Conservation (phyloP, 2,329 filamentous ascomycete genomes). For the Pestalotiopsis sp. region DNA sequence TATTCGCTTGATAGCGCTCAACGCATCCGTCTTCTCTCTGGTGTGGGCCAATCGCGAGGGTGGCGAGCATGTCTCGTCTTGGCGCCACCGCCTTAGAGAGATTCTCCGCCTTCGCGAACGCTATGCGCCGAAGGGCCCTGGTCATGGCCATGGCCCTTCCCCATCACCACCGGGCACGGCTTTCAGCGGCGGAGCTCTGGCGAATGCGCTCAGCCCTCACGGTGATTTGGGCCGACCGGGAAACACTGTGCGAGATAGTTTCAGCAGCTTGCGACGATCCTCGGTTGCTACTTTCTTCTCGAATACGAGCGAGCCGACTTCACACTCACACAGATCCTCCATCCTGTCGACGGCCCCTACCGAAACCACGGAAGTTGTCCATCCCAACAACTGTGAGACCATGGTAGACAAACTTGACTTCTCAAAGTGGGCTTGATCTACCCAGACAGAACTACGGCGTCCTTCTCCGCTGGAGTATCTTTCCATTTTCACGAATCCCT, state of each 20-base stretch:
- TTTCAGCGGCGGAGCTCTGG: conserved; percentile 33
- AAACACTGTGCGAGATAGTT: conserved; percentile 60
- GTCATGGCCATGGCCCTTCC: conserved; percentile 23
- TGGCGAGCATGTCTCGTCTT: conserved; percentile 84
- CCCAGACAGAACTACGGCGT: background rate
- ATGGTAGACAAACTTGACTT: conserved; percentile 52
- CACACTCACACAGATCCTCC: conserved; percentile 59
- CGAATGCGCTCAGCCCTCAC: conserved; percentile 30
- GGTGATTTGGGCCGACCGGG: conserved; percentile 40
- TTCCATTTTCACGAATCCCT: background rate
- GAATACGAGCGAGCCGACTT: conserved; percentile 53
- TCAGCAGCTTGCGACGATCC: conserved; percentile 61
- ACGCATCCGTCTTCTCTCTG: conserved; percentile 88
- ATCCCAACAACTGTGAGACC: conserved; percentile 33
- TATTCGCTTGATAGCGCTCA: conserved; percentile 85
- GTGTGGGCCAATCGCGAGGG: conserved; percentile 83
- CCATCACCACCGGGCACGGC: conserved; percentile 33
- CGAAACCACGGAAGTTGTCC: conserved; percentile 54
- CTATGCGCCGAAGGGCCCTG: conserved; percentile 47
- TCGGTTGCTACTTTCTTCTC: conserved; percentile 68
- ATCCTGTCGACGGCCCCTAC: conserved; percentile 55
- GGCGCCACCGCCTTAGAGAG: conserved; percentile 83
- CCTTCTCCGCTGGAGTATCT: background rate
- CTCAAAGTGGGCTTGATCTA: conserved; percentile 46
- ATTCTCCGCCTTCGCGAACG: conserved; percentile 81